phyloP scores from a whole-genome alignment of 805 yeast genomes.

The Metschnikowia similis region DNA sequence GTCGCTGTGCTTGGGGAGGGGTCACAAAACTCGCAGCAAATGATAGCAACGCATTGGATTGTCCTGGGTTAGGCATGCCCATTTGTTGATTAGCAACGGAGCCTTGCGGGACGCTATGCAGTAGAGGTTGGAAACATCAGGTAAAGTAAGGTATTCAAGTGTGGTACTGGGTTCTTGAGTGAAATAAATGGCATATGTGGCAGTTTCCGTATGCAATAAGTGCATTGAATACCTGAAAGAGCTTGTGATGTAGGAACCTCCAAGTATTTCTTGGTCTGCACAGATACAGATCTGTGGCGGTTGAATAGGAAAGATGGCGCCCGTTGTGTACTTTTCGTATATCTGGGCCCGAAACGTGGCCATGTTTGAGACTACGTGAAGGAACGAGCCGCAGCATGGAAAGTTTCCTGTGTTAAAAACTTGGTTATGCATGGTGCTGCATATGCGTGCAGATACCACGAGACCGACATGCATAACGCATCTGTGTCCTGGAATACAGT shows the following conservation, averaged over 20 bases:
- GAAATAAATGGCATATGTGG: not conserved
- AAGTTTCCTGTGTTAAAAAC: not conserved
- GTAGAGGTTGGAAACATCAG: not conserved
- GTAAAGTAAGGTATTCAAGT: not conserved
- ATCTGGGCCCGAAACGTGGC: not conserved
- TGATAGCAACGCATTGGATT: not conserved
- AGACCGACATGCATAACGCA: conserved; percentile 2
- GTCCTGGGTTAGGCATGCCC: not conserved
- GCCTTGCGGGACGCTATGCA: not conserved
- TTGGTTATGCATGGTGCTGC: not conserved
- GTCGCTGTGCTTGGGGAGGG: not conserved
- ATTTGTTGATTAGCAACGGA: not conserved
- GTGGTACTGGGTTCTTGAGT: not conserved
- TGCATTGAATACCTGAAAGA: not conserved
- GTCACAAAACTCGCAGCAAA: not conserved
- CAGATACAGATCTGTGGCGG: not conserved
- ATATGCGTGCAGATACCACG: not conserved
- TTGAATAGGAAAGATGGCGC: too few relatives aligned
- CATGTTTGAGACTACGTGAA: not conserved
- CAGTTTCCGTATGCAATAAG: not conserved
- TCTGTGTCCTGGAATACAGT: conserved; percentile 3
- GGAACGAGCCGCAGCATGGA: not conserved
- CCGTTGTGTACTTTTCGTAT: not conserved
- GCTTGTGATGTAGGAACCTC: not conserved
- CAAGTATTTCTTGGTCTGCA: not conserved